phyloP scores from a whole-genome alignment of 2,329 filamentous ascomycete species.

The Xylaria sp. region DNA sequence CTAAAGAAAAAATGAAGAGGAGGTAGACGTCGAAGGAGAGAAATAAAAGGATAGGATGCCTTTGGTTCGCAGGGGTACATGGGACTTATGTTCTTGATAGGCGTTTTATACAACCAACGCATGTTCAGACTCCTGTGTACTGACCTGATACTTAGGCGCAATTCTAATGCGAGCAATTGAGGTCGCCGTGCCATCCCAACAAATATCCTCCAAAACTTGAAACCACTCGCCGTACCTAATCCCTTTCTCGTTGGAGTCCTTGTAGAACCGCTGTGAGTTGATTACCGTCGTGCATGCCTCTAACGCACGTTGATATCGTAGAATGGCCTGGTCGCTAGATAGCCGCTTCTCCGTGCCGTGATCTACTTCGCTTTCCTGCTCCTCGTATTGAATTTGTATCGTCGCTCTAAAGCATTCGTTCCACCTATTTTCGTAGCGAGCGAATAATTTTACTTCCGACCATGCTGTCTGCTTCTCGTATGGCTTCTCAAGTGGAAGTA shows the following conservation, averaged over 20 bases:
- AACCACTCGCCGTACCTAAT: constrained; percentile 50
- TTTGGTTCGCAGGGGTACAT: too few species aligned
- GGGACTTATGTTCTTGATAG: neutral
- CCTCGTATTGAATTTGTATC: constrained; percentile 48
- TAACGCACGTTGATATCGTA: constrained; percentile 36
- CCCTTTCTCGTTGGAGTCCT: constrained; percentile 44
- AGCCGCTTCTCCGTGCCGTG: constrained; percentile 35
- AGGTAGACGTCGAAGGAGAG: neutral
- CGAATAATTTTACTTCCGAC: constrained; percentile 49
- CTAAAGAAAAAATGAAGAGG: neutral
- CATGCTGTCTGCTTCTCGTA: constrained; percentile 44
- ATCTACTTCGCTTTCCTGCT: constrained; percentile 37
- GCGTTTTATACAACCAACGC: neutral
- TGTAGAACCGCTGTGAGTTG: constrained; percentile 47
- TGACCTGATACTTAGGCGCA: constrained; percentile 33
- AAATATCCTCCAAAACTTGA: constrained; percentile 47
- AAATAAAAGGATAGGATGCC: too few species aligned
- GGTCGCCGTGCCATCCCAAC: constrained; percentile 45
- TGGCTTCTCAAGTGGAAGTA: constrained; percentile 44
- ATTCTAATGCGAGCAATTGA: constrained; percentile 44
- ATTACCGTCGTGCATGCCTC: constrained; percentile 43
- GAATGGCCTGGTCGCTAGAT: constrained; percentile 25
- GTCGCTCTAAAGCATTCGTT: constrained; percentile 49
- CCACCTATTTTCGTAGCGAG: constrained; percentile 46
- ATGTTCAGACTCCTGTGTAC: neutral